Base-by-base conservation (phyloP, 2,329 filamentous ascomycete genomes). In the Arthroderma uncinatum region DNA sequence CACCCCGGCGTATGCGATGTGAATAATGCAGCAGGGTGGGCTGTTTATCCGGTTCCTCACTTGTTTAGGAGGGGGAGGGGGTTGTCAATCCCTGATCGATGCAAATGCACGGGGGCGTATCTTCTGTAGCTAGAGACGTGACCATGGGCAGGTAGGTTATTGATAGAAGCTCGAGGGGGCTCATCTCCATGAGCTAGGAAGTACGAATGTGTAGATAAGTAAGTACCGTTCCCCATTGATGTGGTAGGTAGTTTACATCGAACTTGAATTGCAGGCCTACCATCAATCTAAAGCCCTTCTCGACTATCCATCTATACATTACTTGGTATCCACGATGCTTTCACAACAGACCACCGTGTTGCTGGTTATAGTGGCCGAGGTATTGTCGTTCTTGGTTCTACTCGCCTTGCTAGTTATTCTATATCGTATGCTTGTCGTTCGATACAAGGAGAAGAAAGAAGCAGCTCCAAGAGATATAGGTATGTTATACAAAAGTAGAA, bases 321-420 rank as follows among this genome's bases (percentile, higher is more conserved):
- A 14, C 14, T 28, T 23, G 6, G n/a, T n/a, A 8, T 30, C 23
- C 23, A 30, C 9, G 12, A 48, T 48, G 44, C 21, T 48, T 25
- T 16, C 44, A 14, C 12, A 25, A 30, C 44, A 48, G 23, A 48
- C 44, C 10, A 30, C 12, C 3, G 44, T 48, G 44, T 21, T 48
- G 23, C 44, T 53, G 10, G 25, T 53, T 12, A 53, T 53, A 53
- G 34, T 39, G 25, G 50, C 50, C 4, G 50, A 53, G 25, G 50
- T 53, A n/a, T 30, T 53, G 28, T 16, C 7, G 3, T 53, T 53
- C 10, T 7, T 53, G 16, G 33, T 53, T 23, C 30, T 53, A 9
- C 28, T 53, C 7, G 50, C 23, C 6, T n/a, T 39, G 5, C 50
- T 53, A 14, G 30, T 36, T 9, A 14, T 53, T 23, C 30, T 53